A percentile compares a stretch with the other conserved stretches of the same genome.
Evolutionary conservation across 805 yeast genomes (phyloP).

Genomic region (Saturnispora dispora): DNA sequence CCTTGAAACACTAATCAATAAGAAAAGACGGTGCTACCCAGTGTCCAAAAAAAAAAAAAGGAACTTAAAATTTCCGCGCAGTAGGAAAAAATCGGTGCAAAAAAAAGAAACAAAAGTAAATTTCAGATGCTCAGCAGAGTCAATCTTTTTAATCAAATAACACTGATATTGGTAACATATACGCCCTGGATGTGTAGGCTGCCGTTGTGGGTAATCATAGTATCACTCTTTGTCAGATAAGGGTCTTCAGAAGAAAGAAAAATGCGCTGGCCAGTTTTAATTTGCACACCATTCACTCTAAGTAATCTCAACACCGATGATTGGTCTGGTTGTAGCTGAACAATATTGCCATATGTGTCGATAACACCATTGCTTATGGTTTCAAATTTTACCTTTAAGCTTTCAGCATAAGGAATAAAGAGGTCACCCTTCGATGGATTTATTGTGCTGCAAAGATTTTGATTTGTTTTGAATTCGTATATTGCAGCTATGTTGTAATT

Average conservation of each 20-base stretch:
- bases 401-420: constrained; percentile 33
- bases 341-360: background rate
- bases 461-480: background rate
- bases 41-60: background rate
- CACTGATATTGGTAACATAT: background rate
- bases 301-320: background rate
- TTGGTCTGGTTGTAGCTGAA: background rate
- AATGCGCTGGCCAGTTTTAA: background rate
- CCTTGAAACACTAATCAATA: background rate
- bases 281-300: background rate
- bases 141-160: background rate
- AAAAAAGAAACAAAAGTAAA: background rate
- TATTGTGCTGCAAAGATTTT: background rate
- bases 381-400: constrained; percentile 41
- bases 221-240: background rate
- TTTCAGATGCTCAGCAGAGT: background rate
- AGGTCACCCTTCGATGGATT: constrained; percentile 21
- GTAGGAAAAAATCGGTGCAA: background rate
- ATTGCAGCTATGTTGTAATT: constrained; percentile 4
- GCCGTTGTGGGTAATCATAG: background rate
- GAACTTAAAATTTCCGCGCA: background rate
- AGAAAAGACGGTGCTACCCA: background rate
- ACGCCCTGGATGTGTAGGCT: background rate
- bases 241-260: background rate
- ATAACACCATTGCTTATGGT: constrained; percentile 9